A percentile compares a stretch with the other conserved stretches of the same genome.
These are phyloP conservation scores for Lagenidium sp. DNA, from an alignment of 352 stramenopile genomes.

Conservation along the genomic window DNA sequence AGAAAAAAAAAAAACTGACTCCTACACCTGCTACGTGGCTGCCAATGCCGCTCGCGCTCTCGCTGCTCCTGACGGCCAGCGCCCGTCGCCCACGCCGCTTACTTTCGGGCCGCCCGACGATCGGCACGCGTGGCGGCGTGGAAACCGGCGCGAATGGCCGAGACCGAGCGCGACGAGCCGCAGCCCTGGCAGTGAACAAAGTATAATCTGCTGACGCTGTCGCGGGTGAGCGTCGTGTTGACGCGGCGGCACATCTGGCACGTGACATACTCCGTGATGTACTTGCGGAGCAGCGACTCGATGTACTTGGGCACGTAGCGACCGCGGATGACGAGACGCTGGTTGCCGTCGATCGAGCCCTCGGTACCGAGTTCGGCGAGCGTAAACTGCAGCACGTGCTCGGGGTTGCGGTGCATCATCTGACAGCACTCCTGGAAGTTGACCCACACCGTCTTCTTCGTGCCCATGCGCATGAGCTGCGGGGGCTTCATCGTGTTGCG, in stretches of 20 bases:
- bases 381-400: slow-evolving; percentile 99
- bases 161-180: slow-evolving; percentile 94
- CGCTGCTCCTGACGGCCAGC: no score
- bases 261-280: slow-evolving; percentile 99
- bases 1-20: no score
- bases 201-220: slow-evolving; percentile 95
- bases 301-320: slow-evolving; percentile 99
- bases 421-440: slow-evolving; percentile 99
- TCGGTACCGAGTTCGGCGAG: slow-evolving; percentile 99
- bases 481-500: slow-evolving; percentile 87
- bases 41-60: neutral
- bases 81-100: no score
- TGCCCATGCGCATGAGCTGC: slow-evolving; percentile 89
- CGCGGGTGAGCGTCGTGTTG: slow-evolving; percentile 96
- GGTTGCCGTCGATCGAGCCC: slow-evolving; percentile 98
- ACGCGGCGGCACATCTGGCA: slow-evolving; percentile 99
- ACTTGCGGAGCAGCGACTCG: slow-evolving; percentile 98
- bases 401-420: slow-evolving; percentile 97
- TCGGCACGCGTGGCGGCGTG: slow-evolving; percentile 90
- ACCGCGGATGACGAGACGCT: slow-evolving; percentile 97
- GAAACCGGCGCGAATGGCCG: slow-evolving; percentile 97
- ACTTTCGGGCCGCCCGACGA: slow-evolving; percentile 80
- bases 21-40: slow-evolving; percentile 1
- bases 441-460: slow-evolving; percentile 98
- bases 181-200: slow-evolving; percentile 99